Base-by-base conservation (phyloP, 2,329 filamentous ascomycete species). In the Xylariaceae sp. region DNA sequence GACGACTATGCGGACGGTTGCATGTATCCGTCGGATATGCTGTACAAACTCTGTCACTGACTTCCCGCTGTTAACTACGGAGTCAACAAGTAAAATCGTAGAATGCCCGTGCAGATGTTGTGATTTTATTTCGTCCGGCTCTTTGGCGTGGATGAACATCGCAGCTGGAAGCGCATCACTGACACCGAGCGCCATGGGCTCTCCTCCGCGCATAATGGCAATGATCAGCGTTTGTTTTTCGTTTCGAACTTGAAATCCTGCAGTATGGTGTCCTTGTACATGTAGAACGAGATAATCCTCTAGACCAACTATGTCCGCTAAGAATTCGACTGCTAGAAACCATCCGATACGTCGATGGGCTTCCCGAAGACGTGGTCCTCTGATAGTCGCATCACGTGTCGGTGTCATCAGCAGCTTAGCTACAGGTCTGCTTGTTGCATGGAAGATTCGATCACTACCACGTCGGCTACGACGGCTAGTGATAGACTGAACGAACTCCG, bases 131-230 rank as follows among this genome's bases (percentile, higher is more conserved):
- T 85, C 77, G 0, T 64, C 44, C 0, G 75, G 67, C 2, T 41
- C 21, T 9, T 56, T 29, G 13, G 60, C 61, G 32, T 65, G 60
- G 1, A 60, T 6, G 23, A 64, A 62, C 26, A 39, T 51, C 39
- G 65, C 63, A 85, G 51, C 53, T 0, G 78, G 79, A 4, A 87
- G 77, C 0, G 71, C 79, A 0, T 82, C 74, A 58, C 67, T 81
- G 39, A 88, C 72, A 0, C 83, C 83, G 1, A 78, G 65, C 0
- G 84, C 84, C 79, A 88, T 83, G 0, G 83, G 75, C 57, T 86
- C 82, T 7, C 83, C 84, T 2, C 80, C 82, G 7, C 82, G 80
- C 83, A 87, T 87, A n/a, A 87, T 57, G 0, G 83, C 73, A 0
- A 86, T 69, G 40, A 88, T 85, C 1, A 74, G 52, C 0, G 81